Conservation (phyloP, 75 land plant genomes). For the Sequoia sempervirens region DNA sequence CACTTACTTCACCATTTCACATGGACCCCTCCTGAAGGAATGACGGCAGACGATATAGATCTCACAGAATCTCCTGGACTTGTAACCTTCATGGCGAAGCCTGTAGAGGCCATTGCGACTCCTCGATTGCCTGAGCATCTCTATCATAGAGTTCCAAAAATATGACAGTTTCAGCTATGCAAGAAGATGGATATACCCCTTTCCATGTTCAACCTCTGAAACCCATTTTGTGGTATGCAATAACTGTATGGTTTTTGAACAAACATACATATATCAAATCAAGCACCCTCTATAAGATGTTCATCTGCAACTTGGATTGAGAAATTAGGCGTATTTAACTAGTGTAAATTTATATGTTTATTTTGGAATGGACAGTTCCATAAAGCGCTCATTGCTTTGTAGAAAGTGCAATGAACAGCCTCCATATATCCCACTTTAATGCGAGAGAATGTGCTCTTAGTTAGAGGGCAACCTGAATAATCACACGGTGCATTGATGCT, state of each 20-base stretch:
- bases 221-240: neutral
- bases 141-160: constrained; percentile 38
- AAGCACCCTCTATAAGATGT: neutral
- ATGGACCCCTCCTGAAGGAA: constrained; percentile 61
- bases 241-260: neutral
- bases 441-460: too few relatives aligned
- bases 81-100: constrained; percentile 85
- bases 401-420: too few relatives aligned
- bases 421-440: too few relatives aligned
- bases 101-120: constrained; percentile 61
- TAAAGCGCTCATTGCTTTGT: too few relatives aligned
- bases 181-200: neutral
- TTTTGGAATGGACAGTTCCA: too few relatives aligned
- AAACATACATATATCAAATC: neutral
- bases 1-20: constrained; percentile 79
- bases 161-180: neutral
- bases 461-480: too few relatives aligned
- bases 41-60: constrained; percentile 60
- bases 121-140: constrained; percentile 58
- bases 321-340: neutral
- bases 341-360: neutral
- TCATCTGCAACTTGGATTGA: neutral
- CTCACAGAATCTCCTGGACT: constrained; percentile 81
- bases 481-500: too few relatives aligned
- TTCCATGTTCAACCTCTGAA: neutral